Percentiles rank a stretch among this genome's conserved stretches.
These are phyloP conservation scores for Rugonectria rugulosa DNA, from an alignment of 2,329 filamentous ascomycete species.

Conservation along the genomic window DNA sequence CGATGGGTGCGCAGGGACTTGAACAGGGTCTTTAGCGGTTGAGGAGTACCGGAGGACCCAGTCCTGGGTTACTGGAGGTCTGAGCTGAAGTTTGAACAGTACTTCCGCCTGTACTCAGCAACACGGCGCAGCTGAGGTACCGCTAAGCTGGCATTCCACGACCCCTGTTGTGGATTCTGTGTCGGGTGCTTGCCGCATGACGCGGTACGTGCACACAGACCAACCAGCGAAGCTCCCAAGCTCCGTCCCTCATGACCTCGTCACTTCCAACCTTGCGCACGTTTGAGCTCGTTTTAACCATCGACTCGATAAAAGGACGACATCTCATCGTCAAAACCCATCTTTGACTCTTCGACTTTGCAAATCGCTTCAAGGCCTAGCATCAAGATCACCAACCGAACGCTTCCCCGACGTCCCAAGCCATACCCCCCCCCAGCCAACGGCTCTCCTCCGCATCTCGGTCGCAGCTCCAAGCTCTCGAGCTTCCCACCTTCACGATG, in stretches of 20 bases:
- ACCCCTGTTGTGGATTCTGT: no score
- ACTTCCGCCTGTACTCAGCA: no score
- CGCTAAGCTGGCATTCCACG: neutral
- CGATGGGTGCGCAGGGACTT: no score
- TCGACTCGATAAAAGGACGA: constrained; percentile 9
- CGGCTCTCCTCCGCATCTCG: neutral
- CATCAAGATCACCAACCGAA: neutral
- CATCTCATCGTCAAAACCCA: neutral
- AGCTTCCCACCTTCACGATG: constrained; percentile 46
- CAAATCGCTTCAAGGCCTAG: neutral
- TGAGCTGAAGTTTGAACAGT: no score
- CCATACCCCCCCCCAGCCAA: neutral
- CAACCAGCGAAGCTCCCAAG: constrained; percentile 1
- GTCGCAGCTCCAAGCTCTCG: neutral
- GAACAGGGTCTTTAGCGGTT: no score
- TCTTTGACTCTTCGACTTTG: neutral
- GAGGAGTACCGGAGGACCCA: no score
- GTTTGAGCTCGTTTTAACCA: constrained; percentile 50
- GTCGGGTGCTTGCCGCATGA: neutral
- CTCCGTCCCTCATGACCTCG: constrained; percentile 1
- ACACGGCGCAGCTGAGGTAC: neutral
- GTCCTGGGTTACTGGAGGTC: no score
- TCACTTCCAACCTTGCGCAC: constrained; percentile 43
- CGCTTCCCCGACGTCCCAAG: neutral
- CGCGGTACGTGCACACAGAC: constrained; percentile 10